These are phyloP conservation scores for Ulota crispa DNA, from an alignment of 225 moss, liverwort and hornwort species.

Conservation along the genomic window DNA sequence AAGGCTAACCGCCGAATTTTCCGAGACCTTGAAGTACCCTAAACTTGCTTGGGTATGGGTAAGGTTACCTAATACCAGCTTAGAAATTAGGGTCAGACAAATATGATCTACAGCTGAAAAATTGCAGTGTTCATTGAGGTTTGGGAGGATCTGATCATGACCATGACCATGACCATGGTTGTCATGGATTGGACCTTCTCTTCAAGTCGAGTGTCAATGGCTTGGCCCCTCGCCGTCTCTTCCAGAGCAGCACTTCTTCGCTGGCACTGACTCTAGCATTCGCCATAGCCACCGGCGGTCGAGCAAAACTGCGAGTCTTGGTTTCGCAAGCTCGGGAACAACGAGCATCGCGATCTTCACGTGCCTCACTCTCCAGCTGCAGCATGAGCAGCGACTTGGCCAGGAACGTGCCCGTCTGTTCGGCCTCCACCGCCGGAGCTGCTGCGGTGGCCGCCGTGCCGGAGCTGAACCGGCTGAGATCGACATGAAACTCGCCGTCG, in stretches of 20 bases:
- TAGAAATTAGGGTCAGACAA: not conserved
- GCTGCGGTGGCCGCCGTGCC: not conserved
- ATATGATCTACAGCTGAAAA: not conserved
- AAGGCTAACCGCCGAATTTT: too few species aligned
- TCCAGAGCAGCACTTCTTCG: constrained; percentile 52
- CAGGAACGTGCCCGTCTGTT: constrained; percentile 37
- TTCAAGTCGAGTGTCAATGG: constrained; percentile 49
- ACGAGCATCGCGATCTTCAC: not conserved
- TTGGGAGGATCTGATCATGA: too few species aligned
- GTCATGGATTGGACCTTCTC: constrained; percentile 9
- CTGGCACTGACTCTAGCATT: not conserved
- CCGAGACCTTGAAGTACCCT: too few species aligned
- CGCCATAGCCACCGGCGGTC: constrained; percentile 20
- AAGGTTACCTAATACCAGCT: too few species aligned
- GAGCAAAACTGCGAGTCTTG: not conserved
- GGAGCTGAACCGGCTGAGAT: constrained; percentile 52
- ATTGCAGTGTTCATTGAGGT: not conserved
- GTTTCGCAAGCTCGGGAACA: not conserved
- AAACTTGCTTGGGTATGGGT: too few species aligned
- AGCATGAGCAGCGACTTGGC: constrained; percentile 55
- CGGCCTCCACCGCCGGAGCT: not conserved
- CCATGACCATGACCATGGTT: not conserved
- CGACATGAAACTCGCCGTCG: constrained; percentile 38
- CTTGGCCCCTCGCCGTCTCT: constrained; percentile 42
- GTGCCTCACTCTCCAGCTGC: constrained; percentile 42